phyloP scores from a whole-genome alignment of 108 stramenopile genomes.

The Cyclotella kingstonii region DNA sequence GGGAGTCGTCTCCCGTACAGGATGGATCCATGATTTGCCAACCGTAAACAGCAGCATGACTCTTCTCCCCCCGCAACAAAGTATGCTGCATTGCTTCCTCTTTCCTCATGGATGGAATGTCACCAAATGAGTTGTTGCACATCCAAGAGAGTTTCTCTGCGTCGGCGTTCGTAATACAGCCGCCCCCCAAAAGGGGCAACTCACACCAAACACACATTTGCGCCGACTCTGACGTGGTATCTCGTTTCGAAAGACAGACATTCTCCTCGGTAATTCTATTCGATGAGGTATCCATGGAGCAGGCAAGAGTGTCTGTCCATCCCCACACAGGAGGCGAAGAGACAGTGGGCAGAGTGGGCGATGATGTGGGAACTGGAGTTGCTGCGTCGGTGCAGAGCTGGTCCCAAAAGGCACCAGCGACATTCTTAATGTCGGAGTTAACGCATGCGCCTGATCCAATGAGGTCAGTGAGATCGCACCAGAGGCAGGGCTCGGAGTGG shows the following conservation, averaged over 20 bases:
- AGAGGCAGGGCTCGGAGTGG: slow-evolving; percentile 24
- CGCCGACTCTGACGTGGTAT: slow-evolving; percentile 6
- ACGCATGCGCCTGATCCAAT: slow-evolving; percentile 24
- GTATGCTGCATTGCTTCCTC: no score
- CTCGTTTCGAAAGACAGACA: slow-evolving; percentile 15
- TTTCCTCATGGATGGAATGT: not conserved
- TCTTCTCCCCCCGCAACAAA: not conserved
- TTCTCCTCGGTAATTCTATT: slow-evolving; percentile 20
- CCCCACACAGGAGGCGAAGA: slow-evolving; percentile 4
- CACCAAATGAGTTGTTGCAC: slow-evolving; percentile 4
- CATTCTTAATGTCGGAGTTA: slow-evolving; percentile 10
- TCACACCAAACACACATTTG: slow-evolving; percentile 34
- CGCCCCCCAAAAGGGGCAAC: slow-evolving; percentile 30
- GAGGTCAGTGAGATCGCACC: slow-evolving; percentile 31
- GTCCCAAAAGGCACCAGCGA: slow-evolving; percentile 28
- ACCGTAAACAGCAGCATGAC: not conserved
- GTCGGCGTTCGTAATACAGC: slow-evolving; percentile 26
- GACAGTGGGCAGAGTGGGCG: not conserved
- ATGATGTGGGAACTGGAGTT: not conserved
- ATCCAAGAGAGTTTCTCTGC: slow-evolving; percentile 12
- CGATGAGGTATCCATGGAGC: slow-evolving; percentile 10
- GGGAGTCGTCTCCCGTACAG: slow-evolving; percentile 27
- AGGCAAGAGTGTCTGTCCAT: slow-evolving; percentile 8
- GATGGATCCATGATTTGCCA: slow-evolving; percentile 31
- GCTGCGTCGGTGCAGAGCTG: slow-evolving; percentile 2